Evolutionary conservation across 352 stramenopile genomes (phyloP), one percentile per base, ranked within the genome.

Genomic region (Pythium plurisporium): DNA sequence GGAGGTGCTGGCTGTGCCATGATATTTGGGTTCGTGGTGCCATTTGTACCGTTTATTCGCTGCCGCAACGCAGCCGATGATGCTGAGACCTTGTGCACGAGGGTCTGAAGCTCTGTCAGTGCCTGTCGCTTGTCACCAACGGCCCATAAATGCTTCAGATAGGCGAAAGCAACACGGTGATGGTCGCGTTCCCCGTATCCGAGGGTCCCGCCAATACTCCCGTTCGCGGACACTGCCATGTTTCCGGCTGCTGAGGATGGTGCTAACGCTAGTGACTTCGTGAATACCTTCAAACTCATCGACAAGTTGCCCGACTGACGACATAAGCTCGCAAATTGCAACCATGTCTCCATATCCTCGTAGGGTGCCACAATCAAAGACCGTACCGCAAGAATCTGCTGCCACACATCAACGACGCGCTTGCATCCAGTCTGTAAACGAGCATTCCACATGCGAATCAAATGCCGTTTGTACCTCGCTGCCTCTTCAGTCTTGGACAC

Each of bases 311-410:
- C 88, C 25, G 79, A 96, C 55, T 97, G 94, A 23, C 93, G 70
- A 26, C 93, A 98, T n/a, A 98, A 61, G 2, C 87, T 88, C 30
- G 94, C 89, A 63, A 97, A 98, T 48, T 98, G 94, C 14, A 98
- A 74, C 91, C 93, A 98, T 20, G 95, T 92, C 36, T 98, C 79
- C 10, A 97, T 77, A 31, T 98, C 89, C 64, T 98, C 91, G 34
- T 77, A 76, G 2, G 86, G 75, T 31, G 95, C 74, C 11, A 97
- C 82, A 8, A 98, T 86, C 7, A 98, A 72, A 7, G 92, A 96
- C 33, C 96, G 87, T 36, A 99, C 92, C 27, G 96, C 86, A 62
- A 99, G 91, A 40, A 99, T 92, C 43, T 82, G 86, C 55, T 98
- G 92, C 94, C 93, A 98, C 33, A 97, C 98, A 15, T 96, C 96